Evolutionary conservation across 768 basidiomycete genomes (phyloP).

Genomic region (Grammothele lineata): DNA sequence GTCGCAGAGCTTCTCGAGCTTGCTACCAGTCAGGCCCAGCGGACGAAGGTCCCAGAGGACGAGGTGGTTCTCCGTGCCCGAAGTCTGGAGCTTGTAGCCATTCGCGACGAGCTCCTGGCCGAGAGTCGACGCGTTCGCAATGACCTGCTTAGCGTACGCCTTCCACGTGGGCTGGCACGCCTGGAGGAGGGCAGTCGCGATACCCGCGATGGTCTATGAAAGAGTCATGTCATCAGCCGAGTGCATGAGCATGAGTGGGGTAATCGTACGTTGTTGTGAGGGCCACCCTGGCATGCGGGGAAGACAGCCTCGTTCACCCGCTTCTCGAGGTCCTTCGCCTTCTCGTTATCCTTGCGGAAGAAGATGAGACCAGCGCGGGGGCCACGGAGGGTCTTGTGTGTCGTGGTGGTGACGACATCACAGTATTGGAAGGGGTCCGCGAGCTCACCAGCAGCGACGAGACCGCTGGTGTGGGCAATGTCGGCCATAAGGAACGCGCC

Average conservation of each 20-base stretch:
- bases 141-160: constrained; percentile 91
- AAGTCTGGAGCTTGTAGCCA: constrained; percentile 96
- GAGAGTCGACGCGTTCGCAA: constrained; percentile 80
- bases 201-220: constrained; percentile 82
- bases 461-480: constrained; percentile 96
- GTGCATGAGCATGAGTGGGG: no score
- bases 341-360: constrained; percentile 90
- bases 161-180: constrained; percentile 87
- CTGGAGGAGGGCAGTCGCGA: constrained; percentile 91
- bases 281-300: constrained; percentile 99
- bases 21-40: constrained; percentile 92
- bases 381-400: constrained; percentile 99
- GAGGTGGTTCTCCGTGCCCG: constrained; percentile 96
- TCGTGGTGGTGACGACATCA: constrained; percentile 97
- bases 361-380: constrained; percentile 98
- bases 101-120: constrained; percentile 65
- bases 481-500: constrained; percentile 94
- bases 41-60: constrained; percentile 98
- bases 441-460: constrained; percentile 89
- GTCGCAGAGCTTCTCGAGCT: constrained; percentile 98
- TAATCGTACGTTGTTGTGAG: constrained; percentile 87
- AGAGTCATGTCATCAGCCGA: background rate
- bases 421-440: constrained; percentile 93
- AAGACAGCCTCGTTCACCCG: constrained; percentile 98
- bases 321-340: constrained; percentile 85